Conservation (phyloP, 805 yeast genomes). For the Jamesozyma lodderae region DNA sequence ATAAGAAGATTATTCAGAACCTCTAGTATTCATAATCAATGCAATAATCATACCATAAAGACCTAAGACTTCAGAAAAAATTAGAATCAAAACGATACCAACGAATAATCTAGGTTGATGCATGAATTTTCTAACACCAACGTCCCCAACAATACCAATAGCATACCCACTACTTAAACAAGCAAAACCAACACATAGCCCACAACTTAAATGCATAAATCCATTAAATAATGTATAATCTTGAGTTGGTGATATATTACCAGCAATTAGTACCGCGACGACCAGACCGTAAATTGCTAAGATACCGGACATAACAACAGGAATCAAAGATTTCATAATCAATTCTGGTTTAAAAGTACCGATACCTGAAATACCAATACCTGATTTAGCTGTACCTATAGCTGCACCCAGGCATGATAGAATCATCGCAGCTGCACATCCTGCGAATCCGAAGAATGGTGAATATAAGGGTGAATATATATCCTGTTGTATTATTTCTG, state of each 20-base stretch:
- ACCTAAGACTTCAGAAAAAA: constrained; percentile 87
- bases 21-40: constrained; percentile 82
- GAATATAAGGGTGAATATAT: constrained; percentile 87
- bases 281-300: constrained; percentile 94
- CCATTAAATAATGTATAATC: constrained; percentile 87
- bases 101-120: constrained; percentile 83
- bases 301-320: constrained; percentile 98
- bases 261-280: constrained; percentile 92
- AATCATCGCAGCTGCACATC: constrained; percentile 88
- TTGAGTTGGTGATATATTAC: constrained; percentile 69
- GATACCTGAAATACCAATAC: constrained; percentile 96
- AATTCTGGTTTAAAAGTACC: constrained; percentile 96
- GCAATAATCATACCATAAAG: constrained; percentile 93
- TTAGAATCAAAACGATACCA: constrained; percentile 79
- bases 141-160: constrained; percentile 89
- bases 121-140: constrained; percentile 82
- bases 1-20: constrained; percentile 38
- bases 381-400: constrained; percentile 95
- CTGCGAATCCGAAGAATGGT: constrained; percentile 96
- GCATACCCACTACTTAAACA: constrained; percentile 96
- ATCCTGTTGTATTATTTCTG: constrained; percentile 19
- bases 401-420: constrained; percentile 97
- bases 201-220: constrained; percentile 96
- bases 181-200: constrained; percentile 91
- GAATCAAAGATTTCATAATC: constrained; percentile 90